These are phyloP conservation scores for Globisporangium ultimum DNA, from an alignment of 352 stramenopile species.

Conservation along the genomic window DNA sequence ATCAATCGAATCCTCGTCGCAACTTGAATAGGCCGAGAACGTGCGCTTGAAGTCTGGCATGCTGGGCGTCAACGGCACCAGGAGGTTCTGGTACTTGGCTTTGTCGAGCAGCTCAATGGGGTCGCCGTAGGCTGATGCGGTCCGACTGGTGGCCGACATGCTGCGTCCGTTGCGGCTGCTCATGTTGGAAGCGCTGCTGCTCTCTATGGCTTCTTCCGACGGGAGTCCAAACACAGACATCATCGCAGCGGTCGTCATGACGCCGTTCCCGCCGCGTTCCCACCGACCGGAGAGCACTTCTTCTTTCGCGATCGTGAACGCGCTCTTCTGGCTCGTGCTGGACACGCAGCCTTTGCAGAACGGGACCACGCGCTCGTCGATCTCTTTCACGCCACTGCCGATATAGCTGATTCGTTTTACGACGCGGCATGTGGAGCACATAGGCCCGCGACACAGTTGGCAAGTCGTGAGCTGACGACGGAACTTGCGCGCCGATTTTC, in stretches of 20 bases:
- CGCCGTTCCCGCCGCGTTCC: not conserved
- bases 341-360: slow-evolving; percentile 13
- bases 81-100: not conserved
- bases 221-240: slow-evolving; percentile 1
- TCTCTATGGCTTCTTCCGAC: not conserved
- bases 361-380: not conserved
- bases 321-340: not conserved
- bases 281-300: slow-evolving; percentile 7
- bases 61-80: not conserved
- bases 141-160: not conserved
- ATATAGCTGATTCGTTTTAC: slow-evolving; percentile 11
- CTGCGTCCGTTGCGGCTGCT: not conserved
- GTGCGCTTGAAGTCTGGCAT: not conserved
- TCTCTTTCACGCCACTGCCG: slow-evolving; percentile 5
- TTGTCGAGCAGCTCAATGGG: not conserved
- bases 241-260: not conserved
- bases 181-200: not conserved
- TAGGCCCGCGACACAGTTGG: slow-evolving; percentile 1
- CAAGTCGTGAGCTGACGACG: slow-evolving; percentile 5
- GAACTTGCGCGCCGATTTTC: slow-evolving; percentile 1
- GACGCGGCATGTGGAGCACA: slow-evolving; percentile 14
- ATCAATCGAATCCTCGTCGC: not conserved
- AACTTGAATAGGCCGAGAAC: not conserved
- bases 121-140: not conserved
- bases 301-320: slow-evolving; percentile 4